phyloP scores from a whole-genome alignment of 306 rosid species.

The Oemleria cerasiformis region DNA sequence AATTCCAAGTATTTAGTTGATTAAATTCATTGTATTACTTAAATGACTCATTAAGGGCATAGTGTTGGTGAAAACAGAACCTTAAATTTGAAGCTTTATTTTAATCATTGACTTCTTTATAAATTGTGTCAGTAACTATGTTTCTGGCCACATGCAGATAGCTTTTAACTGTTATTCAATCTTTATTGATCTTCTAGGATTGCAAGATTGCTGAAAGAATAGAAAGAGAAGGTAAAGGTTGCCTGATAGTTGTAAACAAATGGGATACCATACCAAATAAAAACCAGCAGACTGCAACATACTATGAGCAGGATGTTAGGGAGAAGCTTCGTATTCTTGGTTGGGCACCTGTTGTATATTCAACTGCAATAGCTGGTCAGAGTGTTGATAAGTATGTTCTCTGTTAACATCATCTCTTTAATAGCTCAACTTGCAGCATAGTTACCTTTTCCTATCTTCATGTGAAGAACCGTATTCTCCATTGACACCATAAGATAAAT shows the following conservation, averaged over 20 bases:
- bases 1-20: not conserved
- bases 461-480: not conserved
- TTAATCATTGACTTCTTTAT: not conserved
- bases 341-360: slow-evolving; percentile 93
- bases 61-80: not conserved
- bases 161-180: slow-evolving; percentile 1
- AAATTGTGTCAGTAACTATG: not conserved
- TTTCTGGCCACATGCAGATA: not conserved
- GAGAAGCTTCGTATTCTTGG: slow-evolving; percentile 77
- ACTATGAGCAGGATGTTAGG: slow-evolving; percentile 89
- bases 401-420: not conserved
- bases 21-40: not conserved
- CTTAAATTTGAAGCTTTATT: not conserved
- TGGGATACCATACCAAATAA: slow-evolving; percentile 97
- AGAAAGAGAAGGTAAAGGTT: slow-evolving; percentile 90
- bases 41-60: not conserved
- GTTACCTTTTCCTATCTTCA: not conserved
- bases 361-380: slow-evolving; percentile 82
- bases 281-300: slow-evolving; percentile 82
- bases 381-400: slow-evolving; percentile 84
- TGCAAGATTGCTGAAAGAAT: slow-evolving; percentile 92
- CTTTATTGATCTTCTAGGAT: slow-evolving; percentile 55
- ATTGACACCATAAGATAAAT: not conserved
- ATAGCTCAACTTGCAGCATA: not conserved
- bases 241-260: slow-evolving; percentile 90